These are phyloP conservation scores for Xylariaceae sp. DNA, from an alignment of 2,329 filamentous ascomycete species.

Conservation along the genomic window DNA sequence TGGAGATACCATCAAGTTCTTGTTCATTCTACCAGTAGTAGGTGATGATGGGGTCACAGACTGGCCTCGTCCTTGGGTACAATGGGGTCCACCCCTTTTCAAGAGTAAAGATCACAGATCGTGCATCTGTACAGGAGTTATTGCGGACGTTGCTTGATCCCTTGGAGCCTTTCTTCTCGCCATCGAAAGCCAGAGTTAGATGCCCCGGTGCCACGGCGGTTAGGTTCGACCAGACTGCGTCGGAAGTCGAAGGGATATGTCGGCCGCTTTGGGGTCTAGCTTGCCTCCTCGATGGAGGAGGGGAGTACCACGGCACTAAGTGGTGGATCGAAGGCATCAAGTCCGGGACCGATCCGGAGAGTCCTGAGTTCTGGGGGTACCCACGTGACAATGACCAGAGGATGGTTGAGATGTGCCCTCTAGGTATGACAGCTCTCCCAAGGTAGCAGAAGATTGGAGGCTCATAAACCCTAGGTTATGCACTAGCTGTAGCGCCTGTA, in stretches of 20 bases:
- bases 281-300: conserved; percentile 72
- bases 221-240: conserved; percentile 77
- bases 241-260: conserved; percentile 78
- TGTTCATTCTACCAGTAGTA: not conserved
- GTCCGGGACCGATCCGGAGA: conserved; percentile 73
- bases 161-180: conserved; percentile 74
- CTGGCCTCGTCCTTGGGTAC: conserved; percentile 58
- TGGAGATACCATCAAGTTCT: not conserved
- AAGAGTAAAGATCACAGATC: conserved; percentile 56
- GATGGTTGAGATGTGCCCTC: conserved; percentile 85
- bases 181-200: conserved; percentile 67
- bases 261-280: conserved; percentile 79
- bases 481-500: conserved; percentile 70
- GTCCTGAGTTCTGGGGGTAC: conserved; percentile 77
- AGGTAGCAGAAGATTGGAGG: conserved; percentile 4
- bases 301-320: conserved; percentile 66
- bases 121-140: conserved; percentile 65
- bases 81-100: conserved; percentile 62
- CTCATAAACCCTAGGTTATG: conserved; percentile 57
- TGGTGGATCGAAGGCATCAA: conserved; percentile 75
- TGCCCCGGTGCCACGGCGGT: conserved; percentile 74
- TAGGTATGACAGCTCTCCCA: conserved; percentile 53
- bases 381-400: conserved; percentile 79
- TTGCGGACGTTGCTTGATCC: conserved; percentile 72
- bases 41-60: conserved; percentile 38